Evolutionary conservation across 2,329 filamentous ascomycete species (phyloP), one percentile per base, ranked within the genome.

Genomic region (Tolypocladium pustulatum): DNA sequence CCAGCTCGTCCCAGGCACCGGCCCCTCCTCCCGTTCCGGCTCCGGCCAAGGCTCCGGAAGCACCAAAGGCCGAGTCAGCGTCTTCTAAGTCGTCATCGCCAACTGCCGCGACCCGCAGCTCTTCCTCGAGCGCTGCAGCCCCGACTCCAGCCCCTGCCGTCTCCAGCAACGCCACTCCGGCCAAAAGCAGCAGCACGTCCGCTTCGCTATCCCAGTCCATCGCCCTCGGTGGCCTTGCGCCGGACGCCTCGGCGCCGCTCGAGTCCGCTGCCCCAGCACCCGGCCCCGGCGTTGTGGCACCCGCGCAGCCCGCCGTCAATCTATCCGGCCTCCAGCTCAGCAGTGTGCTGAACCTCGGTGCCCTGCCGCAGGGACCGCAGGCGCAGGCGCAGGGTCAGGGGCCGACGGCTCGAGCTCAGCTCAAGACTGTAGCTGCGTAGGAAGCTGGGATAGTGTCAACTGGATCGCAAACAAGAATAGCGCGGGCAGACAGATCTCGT

Each of bases 311-410:
- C 17, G 67, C 66, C 1, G 72, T 78, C 59, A 69, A 78, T 60
- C 60, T 78, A 10, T 73, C 70, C 37, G 74, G 73, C 10, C 59
- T 79, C 59, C 71, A 67, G 8, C 67, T 81, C 54, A 75, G 69
- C 63, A 80, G 74, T 59, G 66, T 71, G 53, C 66, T 81, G 49
- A 70, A 76, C 55, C 67, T 81, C 13, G 78, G 78, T 36, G 65
- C 80, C 55, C 64, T 55, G 27, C 22, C 53, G 27, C 38, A 58
- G 46, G 41, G n/a, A 20, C 38, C 38, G 20, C 38, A 41, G 38
- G 38, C 17, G n/a, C 38, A 41, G 38, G 38, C 17, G 8, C 38
- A 41, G 37, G 40, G 40, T 6, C n/a, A 20, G 15, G 37, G 41
- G 30, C 37, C 41, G 41, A 9, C 22, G 25, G 46, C 38, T 55